Conservation (phyloP, 208 protist genomes). For the Leishmania lainsoni region DNA sequence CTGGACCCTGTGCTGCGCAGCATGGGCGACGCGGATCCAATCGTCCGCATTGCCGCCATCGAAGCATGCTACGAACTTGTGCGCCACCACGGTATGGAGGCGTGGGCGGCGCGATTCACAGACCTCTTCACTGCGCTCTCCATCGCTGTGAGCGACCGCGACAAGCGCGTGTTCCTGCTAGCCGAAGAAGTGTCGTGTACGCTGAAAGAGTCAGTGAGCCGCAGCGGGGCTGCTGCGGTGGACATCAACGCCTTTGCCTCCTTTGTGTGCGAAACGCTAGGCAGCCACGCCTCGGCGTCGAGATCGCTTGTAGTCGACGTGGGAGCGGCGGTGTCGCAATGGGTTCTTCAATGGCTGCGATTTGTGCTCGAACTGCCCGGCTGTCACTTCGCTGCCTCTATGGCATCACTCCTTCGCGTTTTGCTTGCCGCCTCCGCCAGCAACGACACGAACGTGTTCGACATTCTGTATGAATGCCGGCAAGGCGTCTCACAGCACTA, state of each 20-base stretch:
- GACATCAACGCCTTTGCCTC: constrained; percentile 27
- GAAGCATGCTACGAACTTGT: constrained; percentile 68
- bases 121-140: constrained; percentile 63
- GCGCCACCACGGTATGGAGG: constrained; percentile 39
- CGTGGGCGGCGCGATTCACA: constrained; percentile 43
- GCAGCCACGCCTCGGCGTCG: constrained; percentile 29
- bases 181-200: constrained; percentile 66
- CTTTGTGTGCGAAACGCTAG: constrained; percentile 51
- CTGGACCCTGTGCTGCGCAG: constrained; percentile 42
- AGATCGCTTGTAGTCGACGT: constrained; percentile 14
- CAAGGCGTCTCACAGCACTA: constrained; percentile 23
- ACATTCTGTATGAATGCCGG: constrained; percentile 27
- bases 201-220: constrained; percentile 54
- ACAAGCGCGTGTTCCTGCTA: constrained; percentile 52
- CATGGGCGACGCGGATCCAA: constrained; percentile 55
- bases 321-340: constrained; percentile 36
- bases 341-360: constrained; percentile 64
- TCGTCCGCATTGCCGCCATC: constrained; percentile 70
- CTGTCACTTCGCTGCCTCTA: constrained; percentile 41
- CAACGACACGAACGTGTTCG: constrained; percentile 27
- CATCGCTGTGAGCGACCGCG: constrained; percentile 56
- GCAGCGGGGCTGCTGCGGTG: constrained; percentile 35
- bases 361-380: constrained; percentile 59
- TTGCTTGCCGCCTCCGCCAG: constrained; percentile 48
- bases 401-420: constrained; percentile 47